Evolutionary conservation across 495 filamentous ascomycete genomes (phyloP), one percentile per base, ranked within the genome.

Genomic region (Endocarpon pusillum): DNA sequence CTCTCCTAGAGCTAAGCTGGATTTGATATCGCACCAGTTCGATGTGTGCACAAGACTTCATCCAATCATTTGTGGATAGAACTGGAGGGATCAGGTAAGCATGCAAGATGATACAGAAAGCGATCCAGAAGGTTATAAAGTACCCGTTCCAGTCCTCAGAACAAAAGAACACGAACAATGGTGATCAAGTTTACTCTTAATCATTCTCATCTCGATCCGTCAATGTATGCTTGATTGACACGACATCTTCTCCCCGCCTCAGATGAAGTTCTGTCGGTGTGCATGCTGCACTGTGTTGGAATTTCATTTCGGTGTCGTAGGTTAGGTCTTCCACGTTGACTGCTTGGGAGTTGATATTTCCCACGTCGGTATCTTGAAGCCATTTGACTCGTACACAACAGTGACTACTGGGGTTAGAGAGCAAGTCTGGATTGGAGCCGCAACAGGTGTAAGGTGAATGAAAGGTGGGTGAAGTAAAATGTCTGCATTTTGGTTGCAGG

Each of bases 311-410:
- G 19, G 33, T 40, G 23, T 40, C 38, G 24, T 36, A 24, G 18
- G 24, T 40, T 40, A 31, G 24, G 23, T 26, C 38, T 40, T 40
- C 38, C 38, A 26, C 38, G 33, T 40, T 29, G 23, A 30, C 32
- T 26, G 38, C 38, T 32, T 40, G 38, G 24, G 33, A 40, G 33
- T 30, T 36, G 19, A 40, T 19, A 26, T 24, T 30, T 24, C 33
- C 33, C 4, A 18, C 36, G 17, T 40, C 33, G 38, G 21, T 20
- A 27, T 19, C 38, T 40, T 40, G 38, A 28, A 31, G 38, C 38
- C 38, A 40, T 36, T 40, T 40, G 24, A 40, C 38, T 40, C 38
- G 33, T 40, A 40, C 18, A 23, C 22, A 40, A 40, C 32, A 40
- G 18, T 26, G 38, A 36, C 38, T 40, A 40, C 33, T 40, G 36